Percentiles rank a stretch among this genome's conserved stretches.
Evolutionary conservation across 2,329 filamentous ascomycete species (phyloP).

Genomic region (Aspergillus eucalypticola): DNA sequence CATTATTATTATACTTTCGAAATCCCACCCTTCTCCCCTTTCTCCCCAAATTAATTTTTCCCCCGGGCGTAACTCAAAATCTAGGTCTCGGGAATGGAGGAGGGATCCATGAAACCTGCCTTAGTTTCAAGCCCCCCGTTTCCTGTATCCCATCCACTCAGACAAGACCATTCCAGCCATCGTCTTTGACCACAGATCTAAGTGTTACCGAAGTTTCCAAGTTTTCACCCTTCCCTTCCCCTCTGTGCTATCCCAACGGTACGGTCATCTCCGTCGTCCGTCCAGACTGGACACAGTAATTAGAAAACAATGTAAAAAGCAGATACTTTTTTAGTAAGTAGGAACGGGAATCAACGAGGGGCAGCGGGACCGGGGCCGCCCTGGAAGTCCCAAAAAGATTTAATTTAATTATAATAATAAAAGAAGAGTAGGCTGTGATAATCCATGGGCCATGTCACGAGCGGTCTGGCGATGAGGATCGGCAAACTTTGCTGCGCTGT

Average conservation of each 20-base stretch:
- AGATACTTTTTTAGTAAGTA: too few relatives aligned
- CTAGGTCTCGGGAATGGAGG: slow-evolving; percentile 13
- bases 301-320: not conserved
- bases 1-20: not conserved
- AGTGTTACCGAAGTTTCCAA: too few relatives aligned
- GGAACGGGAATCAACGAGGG: not conserved
- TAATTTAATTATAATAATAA: not conserved
- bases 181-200: not conserved
- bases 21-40: not conserved
- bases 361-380: slow-evolving; percentile 1
- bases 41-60: too few relatives aligned
- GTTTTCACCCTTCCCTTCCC: not conserved
- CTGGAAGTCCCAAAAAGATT: not conserved
- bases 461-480: slow-evolving; percentile 21
- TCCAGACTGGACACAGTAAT: not conserved
- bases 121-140: slow-evolving; percentile 6
- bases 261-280: not conserved
- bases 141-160: slow-evolving; percentile 15
- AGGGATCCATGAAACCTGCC: not conserved
- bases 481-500: slow-evolving; percentile 18
- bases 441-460: slow-evolving; percentile 17
- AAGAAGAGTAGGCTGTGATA: not conserved
- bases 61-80: slow-evolving; percentile 19
- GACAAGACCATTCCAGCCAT: slow-evolving; percentile 14
- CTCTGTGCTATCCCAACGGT: not conserved